These are phyloP conservation scores for Yarrowia sp. DNA, from an alignment of 805 yeast species.

Conservation along the genomic window DNA sequence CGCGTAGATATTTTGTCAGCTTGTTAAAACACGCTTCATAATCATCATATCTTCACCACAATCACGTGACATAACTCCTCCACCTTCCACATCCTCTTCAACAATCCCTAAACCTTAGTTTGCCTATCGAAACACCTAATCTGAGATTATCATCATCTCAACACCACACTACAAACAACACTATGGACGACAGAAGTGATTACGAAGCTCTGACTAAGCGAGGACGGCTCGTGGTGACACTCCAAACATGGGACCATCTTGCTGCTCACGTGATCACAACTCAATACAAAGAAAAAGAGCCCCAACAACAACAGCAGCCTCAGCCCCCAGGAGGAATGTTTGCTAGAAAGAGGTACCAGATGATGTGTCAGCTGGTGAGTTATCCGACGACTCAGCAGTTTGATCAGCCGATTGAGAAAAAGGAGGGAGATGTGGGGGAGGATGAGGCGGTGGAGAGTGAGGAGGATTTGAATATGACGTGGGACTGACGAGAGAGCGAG, in stretches of 20 bases:
- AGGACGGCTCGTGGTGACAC: conserved; percentile 5
- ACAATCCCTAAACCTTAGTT: too few relatives aligned
- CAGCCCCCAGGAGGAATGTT: conserved; percentile 4
- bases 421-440: not conserved
- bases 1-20: too few relatives aligned
- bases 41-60: too few relatives aligned
- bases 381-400: conserved; percentile 12
- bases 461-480: conserved; percentile 17
- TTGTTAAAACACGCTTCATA: too few relatives aligned
- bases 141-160: not conserved
- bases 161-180: not conserved
- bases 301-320: not conserved
- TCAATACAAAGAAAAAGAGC: not conserved
- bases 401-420: conserved; percentile 1
- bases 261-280: conserved; percentile 24
- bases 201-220: conserved; percentile 13
- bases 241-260: conserved; percentile 13
- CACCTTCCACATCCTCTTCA: too few relatives aligned
- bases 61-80: too few relatives aligned
- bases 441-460: not conserved
- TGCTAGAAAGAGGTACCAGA: conserved; percentile 7
- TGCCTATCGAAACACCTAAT: not conserved
- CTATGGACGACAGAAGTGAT: conserved; percentile 15
- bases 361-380: not conserved
- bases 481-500: not conserved